These are phyloP conservation scores for Colletotrichum sp. DNA, from an alignment of 2,329 filamentous ascomycete genomes.

Conservation along the genomic window DNA sequence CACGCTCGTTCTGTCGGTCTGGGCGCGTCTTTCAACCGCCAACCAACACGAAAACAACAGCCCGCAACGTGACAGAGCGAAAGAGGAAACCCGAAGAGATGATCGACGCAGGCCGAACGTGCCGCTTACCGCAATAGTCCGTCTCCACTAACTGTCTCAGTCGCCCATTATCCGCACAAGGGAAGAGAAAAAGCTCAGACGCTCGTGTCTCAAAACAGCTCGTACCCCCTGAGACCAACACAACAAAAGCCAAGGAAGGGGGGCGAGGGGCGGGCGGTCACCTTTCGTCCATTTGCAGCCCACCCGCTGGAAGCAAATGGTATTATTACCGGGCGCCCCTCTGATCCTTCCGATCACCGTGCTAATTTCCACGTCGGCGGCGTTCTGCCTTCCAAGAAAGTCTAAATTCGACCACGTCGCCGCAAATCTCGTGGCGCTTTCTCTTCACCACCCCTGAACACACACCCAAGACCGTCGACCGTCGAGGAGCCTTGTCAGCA, in stretches of 20 bases:
- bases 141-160: not conserved
- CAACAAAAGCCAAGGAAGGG: not conserved
- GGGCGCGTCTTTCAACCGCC: not conserved
- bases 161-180: not conserved
- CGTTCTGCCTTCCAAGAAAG: not conserved
- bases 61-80: not conserved
- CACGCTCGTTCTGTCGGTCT: not conserved
- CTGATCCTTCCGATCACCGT: slow-evolving; percentile 4
- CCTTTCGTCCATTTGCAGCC: not conserved
- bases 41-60: not conserved
- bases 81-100: not conserved
- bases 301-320: not conserved
- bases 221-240: not conserved
- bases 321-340: not conserved
- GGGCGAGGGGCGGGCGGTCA: not conserved
- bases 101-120: not conserved
- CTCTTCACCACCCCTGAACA: not conserved
- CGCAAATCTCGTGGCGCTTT: not conserved
- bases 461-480: not conserved
- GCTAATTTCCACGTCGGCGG: slow-evolving; percentile 14
- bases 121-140: not conserved
- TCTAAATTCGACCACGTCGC: slow-evolving; percentile 3
- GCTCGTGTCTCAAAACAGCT: not conserved
- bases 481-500: not conserved
- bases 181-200: not conserved